A percentile compares a stretch with the other conserved stretches of the same genome.
Conservation (phyloP, 345 rosid genomes). For the Camelina neglecta region DNA sequence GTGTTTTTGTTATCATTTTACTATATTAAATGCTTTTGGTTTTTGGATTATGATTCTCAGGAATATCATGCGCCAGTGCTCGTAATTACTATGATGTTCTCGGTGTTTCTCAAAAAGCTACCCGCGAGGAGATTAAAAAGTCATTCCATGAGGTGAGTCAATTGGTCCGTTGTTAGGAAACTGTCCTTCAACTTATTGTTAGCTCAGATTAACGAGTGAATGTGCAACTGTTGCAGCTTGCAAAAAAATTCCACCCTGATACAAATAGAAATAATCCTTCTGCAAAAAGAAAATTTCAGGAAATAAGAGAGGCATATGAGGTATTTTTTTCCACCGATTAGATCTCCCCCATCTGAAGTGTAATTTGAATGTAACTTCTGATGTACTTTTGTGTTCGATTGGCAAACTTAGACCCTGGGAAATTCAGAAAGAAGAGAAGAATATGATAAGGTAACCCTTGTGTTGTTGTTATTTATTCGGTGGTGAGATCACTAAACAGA, state of each 20-base stretch:
- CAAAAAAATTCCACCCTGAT: slow-evolving; percentile 94
- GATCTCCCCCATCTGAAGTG: slow-evolving; percentile 12
- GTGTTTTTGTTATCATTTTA: neutral
- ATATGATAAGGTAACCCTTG: slow-evolving; percentile 61
- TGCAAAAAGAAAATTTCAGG: slow-evolving; percentile 86
- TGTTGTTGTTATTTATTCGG: slow-evolving; percentile 18
- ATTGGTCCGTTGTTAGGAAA: neutral
- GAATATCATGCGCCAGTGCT: slow-evolving; percentile 50
- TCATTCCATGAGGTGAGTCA: slow-evolving; percentile 70
- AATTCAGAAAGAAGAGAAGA: slow-evolving; percentile 68
- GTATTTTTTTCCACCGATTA: slow-evolving; percentile 40
- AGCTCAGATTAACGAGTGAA: neutral
- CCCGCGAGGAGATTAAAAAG: slow-evolving; percentile 80
- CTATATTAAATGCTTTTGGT: neutral
- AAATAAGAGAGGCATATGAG: slow-evolving; percentile 87
- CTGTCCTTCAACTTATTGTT: neutral
- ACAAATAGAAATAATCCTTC: slow-evolving; percentile 84
- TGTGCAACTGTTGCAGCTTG: slow-evolving; percentile 61
- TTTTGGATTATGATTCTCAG: slow-evolving; percentile 42
- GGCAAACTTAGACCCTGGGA: slow-evolving; percentile 59
- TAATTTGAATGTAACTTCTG: slow-evolving; percentile 5
- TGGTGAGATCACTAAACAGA: slow-evolving; percentile 6
- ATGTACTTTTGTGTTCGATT: slow-evolving; percentile 17
- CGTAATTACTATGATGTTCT: slow-evolving; percentile 73
- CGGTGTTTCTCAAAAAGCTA: slow-evolving; percentile 73